A percentile compares a stretch with the other conserved stretches of the same genome.
phyloP scores from a whole-genome alignment of 148 eudicot species.

The Polygonum maritimum region DNA sequence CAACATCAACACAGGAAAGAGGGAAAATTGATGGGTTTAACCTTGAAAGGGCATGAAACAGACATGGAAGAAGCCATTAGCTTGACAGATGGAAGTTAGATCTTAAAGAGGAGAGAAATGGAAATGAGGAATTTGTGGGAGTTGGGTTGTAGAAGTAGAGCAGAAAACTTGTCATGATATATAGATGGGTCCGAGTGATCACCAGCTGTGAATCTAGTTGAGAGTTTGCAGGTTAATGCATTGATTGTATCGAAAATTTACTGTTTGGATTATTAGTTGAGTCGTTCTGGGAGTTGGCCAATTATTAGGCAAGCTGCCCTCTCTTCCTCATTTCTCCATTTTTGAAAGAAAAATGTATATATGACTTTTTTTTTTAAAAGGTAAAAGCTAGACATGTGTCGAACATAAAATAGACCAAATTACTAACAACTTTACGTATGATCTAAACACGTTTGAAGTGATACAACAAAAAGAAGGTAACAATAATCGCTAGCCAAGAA shows the following conservation, averaged over 20 bases:
- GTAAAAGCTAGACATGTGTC: too few species aligned
- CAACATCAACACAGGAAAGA: background rate
- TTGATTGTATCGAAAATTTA: background rate
- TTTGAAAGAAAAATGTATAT: too few species aligned
- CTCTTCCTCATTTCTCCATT: background rate
- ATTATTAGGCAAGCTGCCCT: background rate
- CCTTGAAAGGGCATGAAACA: background rate
- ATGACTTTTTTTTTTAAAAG: too few species aligned
- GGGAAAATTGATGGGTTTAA: background rate
- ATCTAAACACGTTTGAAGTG: too few species aligned
- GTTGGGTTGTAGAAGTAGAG: background rate
- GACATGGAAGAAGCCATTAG: conserved; percentile 6
- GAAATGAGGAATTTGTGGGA: background rate
- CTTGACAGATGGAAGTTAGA: background rate
- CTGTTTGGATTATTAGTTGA: background rate
- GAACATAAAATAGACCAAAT: too few species aligned
- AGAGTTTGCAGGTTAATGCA: background rate
- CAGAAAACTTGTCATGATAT: background rate
- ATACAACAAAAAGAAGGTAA: too few species aligned
- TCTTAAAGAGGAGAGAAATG: background rate
- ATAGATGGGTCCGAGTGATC: background rate
- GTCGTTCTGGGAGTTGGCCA: background rate
- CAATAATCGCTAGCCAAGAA: background rate
- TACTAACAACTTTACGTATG: too few species aligned
- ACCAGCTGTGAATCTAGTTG: background rate